Conservation (phyloP, 2,329 filamentous ascomycete species). For the Penicillium freii region DNA sequence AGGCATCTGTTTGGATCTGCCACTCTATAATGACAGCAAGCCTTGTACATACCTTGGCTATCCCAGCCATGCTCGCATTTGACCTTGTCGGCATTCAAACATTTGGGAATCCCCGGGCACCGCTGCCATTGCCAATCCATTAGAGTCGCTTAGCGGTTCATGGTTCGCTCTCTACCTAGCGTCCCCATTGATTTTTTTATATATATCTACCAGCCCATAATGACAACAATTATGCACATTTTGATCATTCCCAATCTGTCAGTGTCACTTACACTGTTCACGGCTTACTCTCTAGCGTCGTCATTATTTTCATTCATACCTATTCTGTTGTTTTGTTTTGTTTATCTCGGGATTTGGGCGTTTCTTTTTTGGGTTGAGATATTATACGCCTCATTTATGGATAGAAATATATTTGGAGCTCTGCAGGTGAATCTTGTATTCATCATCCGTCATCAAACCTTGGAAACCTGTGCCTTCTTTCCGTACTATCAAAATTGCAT, state of each 20-base stretch:
- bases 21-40: not conserved
- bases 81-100: not conserved
- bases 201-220: not conserved
- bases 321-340: too few species aligned
- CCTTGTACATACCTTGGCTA: not conserved
- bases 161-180: not conserved
- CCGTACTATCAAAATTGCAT: not conserved
- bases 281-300: not conserved
- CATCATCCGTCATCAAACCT: not conserved
- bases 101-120: too few species aligned
- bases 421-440: not conserved
- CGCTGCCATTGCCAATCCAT: not conserved
- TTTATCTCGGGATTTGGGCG: too few species aligned
- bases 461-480: not conserved
- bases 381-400: constrained; percentile 11
- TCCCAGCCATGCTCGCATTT: not conserved
- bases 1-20: not conserved
- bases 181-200: not conserved
- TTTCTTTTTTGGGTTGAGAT: not conserved
- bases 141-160: not conserved
- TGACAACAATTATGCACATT: not conserved
- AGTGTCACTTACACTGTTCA: not conserved
- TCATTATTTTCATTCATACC: not conserved
- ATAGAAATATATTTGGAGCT: not conserved
- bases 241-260: not conserved